A percentile compares a stretch with the other conserved stretches of the same genome.
phyloP scores from a whole-genome alignment of 202 grass and related monocot genomes.

The Eragrostis tef region DNA sequence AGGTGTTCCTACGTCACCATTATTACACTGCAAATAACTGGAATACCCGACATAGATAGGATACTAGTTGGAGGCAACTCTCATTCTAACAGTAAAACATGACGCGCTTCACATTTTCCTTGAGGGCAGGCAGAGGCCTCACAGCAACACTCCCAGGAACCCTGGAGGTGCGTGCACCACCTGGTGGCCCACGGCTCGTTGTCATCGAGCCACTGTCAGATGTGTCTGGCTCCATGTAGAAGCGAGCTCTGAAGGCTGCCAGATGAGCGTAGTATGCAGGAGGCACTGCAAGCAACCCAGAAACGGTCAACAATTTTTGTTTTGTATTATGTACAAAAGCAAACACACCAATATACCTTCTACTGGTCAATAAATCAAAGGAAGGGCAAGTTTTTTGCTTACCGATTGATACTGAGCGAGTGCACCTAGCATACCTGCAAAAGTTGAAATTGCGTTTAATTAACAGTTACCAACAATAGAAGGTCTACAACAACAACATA shows the following conservation, averaged over 20 bases:
- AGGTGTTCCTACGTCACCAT: not conserved
- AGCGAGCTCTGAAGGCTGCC: constrained; percentile 90
- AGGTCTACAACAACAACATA: not conserved
- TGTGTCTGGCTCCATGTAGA: constrained; percentile 94
- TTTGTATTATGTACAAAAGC: not conserved
- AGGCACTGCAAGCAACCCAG: constrained; percentile 61
- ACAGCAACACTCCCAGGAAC: constrained; percentile 65
- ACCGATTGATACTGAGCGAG: constrained; percentile 94
- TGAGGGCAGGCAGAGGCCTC: constrained; percentile 82
- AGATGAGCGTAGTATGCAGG: constrained; percentile 97
- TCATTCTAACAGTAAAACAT: constrained; percentile 92
- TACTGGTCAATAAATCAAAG: not conserved
- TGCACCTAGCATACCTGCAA: constrained; percentile 95
- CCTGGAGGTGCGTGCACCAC: constrained; percentile 55
- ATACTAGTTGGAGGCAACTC: not conserved
- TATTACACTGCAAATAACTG: constrained; percentile 2
- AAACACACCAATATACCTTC: not conserved
- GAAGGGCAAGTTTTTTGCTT: not conserved
- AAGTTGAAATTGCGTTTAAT: constrained; percentile 8
- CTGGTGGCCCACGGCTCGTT: constrained; percentile 50
- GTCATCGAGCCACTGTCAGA: constrained; percentile 87
- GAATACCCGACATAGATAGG: not conserved
- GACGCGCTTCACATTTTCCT: constrained; percentile 92
- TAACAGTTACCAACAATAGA: not conserved
- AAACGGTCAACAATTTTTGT: not conserved